Conservation (phyloP, 108 stramenopile species). For the Cyclotella sp. region DNA sequence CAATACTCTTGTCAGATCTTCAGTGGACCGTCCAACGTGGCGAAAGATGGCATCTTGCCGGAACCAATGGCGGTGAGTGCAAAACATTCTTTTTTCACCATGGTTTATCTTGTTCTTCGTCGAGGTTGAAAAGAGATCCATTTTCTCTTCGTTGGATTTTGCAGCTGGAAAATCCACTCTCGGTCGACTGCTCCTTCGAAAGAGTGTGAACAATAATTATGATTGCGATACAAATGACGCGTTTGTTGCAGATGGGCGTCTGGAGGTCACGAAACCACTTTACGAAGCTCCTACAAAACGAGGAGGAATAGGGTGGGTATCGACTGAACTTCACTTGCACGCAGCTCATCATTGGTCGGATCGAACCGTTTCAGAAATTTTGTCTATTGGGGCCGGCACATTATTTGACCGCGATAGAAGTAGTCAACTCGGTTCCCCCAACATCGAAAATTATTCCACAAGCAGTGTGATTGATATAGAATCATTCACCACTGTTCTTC, state of each 20-base stretch:
- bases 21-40: slow-evolving; percentile 67
- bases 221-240: slow-evolving; percentile 17
- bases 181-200: slow-evolving; percentile 62
- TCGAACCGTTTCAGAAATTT: slow-evolving; percentile 26
- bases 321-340: slow-evolving; percentile 79
- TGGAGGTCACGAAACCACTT: slow-evolving; percentile 27
- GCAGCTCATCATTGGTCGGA: slow-evolving; percentile 47
- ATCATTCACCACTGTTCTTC: slow-evolving; percentile 6
- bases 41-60: slow-evolving; percentile 77
- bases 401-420: slow-evolving; percentile 19
- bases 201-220: slow-evolving; percentile 18
- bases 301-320: slow-evolving; percentile 68
- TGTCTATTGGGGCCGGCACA: slow-evolving; percentile 37
- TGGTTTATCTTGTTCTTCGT: neutral
- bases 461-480: neutral
- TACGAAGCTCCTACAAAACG: slow-evolving; percentile 3
- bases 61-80: slow-evolving; percentile 63
- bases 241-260: slow-evolving; percentile 19
- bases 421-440: neutral
- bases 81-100: neutral
- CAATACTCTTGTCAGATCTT: slow-evolving; percentile 57
- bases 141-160: neutral
- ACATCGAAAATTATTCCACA: slow-evolving; percentile 18
- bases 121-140: neutral
- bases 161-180: slow-evolving; percentile 49